Conservation (phyloP, 1,284 basidiomycete genomes). For the Mixia osmundae region DNA sequence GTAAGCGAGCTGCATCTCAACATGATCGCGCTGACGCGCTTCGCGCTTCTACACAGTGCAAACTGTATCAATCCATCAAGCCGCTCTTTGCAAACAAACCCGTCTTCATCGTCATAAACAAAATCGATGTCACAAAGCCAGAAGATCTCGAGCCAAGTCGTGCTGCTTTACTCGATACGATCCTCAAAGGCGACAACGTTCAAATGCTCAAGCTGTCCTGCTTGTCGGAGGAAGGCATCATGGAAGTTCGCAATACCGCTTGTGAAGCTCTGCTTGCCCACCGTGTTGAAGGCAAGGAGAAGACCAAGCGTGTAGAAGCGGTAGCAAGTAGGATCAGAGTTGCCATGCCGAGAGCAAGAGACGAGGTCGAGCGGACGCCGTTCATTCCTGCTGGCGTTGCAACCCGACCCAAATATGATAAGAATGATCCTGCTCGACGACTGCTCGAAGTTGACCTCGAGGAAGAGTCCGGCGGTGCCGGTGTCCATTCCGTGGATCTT, state of each 20-base stretch:
- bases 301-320: constrained; percentile 73
- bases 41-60: constrained; percentile 35
- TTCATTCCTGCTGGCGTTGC: constrained; percentile 58
- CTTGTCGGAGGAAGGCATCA: constrained; percentile 83
- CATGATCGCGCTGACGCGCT: neutral
- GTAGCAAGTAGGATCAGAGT: constrained; percentile 86
- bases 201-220: constrained; percentile 45
- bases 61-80: constrained; percentile 93
- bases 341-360: constrained; percentile 60
- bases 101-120: constrained; percentile 78
- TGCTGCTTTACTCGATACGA: constrained; percentile 53
- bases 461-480: constrained; percentile 56
- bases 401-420: constrained; percentile 51
- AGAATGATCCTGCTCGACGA: constrained; percentile 47
- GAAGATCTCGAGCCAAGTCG: constrained; percentile 53
- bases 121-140: constrained; percentile 69
- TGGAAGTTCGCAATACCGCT: constrained; percentile 74
- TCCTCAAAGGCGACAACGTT: constrained; percentile 45
- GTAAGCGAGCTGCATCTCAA: constrained; percentile 25
- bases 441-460: constrained; percentile 56
- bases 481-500: constrained; percentile 69
- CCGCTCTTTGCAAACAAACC: constrained; percentile 82
- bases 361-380: constrained; percentile 56
- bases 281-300: constrained; percentile 74
- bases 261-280: constrained; percentile 80